A percentile compares a stretch with the other conserved stretches of the same genome.
Conservation (phyloP, 176 grass and related monocot species). For the Triticum turgidum region DNA sequence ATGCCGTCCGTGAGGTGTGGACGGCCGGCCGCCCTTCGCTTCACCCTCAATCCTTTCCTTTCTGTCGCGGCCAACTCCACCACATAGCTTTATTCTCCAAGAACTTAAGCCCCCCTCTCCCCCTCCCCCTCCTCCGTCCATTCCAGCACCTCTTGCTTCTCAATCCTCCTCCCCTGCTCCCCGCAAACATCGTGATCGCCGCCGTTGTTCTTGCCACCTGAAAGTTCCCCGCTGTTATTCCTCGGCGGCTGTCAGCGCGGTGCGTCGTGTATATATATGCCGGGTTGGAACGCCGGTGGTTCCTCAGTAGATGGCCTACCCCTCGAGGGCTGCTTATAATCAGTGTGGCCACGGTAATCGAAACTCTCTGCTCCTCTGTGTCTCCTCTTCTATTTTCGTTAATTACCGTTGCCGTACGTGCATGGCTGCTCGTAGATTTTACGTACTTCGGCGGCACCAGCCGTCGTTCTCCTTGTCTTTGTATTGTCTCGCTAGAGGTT, state of each 20-base stretch:
- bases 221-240: constrained; percentile 26
- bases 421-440: constrained; percentile 3
- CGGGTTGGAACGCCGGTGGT: background rate
- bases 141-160: constrained; percentile 15
- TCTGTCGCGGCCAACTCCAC: constrained; percentile 50
- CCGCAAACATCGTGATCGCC: constrained; percentile 36
- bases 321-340: background rate
- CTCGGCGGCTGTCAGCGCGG: background rate
- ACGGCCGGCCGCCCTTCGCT: constrained; percentile 37
- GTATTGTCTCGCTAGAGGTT: constrained; percentile 8
- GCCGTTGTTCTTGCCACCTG: constrained; percentile 11
- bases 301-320: constrained; percentile 41
- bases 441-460: background rate
- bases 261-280: constrained; percentile 26
- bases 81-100: constrained; percentile 49
- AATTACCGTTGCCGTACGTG: background rate
- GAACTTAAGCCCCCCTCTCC: constrained; percentile 16
- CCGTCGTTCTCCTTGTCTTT: background rate
- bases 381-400: background rate
- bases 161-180: background rate
- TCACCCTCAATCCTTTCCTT: constrained; percentile 67
- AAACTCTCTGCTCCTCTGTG: background rate
- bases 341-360: constrained; percentile 21
- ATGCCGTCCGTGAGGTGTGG: constrained; percentile 55
- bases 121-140: constrained; percentile 26